These are phyloP conservation scores for Cocos nucifera DNA, from an alignment of 176 grass and related monocot genomes.

Conservation along the genomic window DNA sequence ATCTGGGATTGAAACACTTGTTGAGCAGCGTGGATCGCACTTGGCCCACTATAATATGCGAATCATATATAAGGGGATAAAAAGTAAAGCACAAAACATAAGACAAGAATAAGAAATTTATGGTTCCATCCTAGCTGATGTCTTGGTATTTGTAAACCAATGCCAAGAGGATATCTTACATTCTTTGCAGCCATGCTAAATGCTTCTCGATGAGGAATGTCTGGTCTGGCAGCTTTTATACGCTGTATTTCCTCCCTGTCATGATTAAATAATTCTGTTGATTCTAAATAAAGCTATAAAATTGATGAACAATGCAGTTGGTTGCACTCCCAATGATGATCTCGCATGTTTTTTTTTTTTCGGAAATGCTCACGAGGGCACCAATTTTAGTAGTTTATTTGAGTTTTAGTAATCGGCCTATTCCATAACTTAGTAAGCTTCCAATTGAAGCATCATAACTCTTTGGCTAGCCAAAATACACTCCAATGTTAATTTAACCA, in stretches of 20 bases:
- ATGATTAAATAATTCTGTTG: neutral
- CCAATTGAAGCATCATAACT: too few species aligned
- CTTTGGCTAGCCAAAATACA: too few species aligned
- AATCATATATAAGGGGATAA: neutral
- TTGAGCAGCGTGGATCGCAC: slow-evolving; percentile 70
- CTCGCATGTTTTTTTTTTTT: too few species aligned
- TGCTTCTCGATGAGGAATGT: slow-evolving; percentile 94
- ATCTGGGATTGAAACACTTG: slow-evolving; percentile 44
- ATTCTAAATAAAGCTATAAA: neutral
- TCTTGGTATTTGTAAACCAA: neutral
- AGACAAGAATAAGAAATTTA: neutral
- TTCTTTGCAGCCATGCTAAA: slow-evolving; percentile 99
- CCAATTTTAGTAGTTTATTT: too few species aligned
- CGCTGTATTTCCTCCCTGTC: slow-evolving; percentile 97
- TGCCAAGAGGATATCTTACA: slow-evolving; percentile 34
- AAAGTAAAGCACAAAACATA: neutral
- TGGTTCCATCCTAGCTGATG: too few species aligned
- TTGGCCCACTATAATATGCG: slow-evolving; percentile 63
- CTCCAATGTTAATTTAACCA: too few species aligned
- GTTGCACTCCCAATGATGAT: too few species aligned
- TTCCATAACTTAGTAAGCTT: too few species aligned
- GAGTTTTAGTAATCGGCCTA: too few species aligned
- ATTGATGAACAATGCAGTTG: too few species aligned
- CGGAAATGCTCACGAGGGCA: too few species aligned
- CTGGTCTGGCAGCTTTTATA: slow-evolving; percentile 89